Base-by-base conservation (phyloP, 768 basidiomycete species). In the Russula sp. region DNA sequence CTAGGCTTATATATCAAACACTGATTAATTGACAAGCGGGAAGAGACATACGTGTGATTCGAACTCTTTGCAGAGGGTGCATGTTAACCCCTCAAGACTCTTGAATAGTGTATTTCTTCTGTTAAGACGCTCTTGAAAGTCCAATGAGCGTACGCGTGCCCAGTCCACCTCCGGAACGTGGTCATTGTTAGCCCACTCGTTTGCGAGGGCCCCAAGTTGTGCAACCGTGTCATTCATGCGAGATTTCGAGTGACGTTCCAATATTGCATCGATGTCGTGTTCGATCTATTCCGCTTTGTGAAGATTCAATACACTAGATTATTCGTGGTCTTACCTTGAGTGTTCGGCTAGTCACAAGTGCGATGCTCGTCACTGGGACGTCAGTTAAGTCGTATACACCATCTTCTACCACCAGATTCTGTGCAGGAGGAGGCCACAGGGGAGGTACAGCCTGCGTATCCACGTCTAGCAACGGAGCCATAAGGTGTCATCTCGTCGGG, bases 71-170 rank as follows among this genome's bases (percentile, higher is more conserved):
- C 93, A 96, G 9, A 74, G 70, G 18, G 74, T 72, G 72, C 90
- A 94, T 4, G 69, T 72, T 47, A 74, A 76, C 5, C 58, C 75
- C 14, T 72, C 66, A 35, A 89, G 69, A 32, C 74, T 74, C 61
- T 78, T 71, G 2, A 75, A 70, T 6, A 87, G 70, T 11, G 73
- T 73, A 54, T 86, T 76, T 60, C 94, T 78, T 43, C 77, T 69
- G 60, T 82, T 81, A 55, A 98, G 70, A 22, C 79, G 75, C 65
- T 98, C 96, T 72, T 98, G 93, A 71, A 98, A 97, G 57, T 98
- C 94, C 8, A 99, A 73, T n/a, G 83, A 78, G 48, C 88, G 83
- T 71, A 93, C 81, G 55, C 87, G 82, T 58, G 77, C 77, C 95
- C 94, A 98, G 58, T 92, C 91, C 5, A 86, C 82, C 71, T 99